A percentile compares a stretch with the other conserved stretches of the same genome.
Conservation (phyloP, 371 early-diverging fungal species). For the Mortierella sp. region DNA sequence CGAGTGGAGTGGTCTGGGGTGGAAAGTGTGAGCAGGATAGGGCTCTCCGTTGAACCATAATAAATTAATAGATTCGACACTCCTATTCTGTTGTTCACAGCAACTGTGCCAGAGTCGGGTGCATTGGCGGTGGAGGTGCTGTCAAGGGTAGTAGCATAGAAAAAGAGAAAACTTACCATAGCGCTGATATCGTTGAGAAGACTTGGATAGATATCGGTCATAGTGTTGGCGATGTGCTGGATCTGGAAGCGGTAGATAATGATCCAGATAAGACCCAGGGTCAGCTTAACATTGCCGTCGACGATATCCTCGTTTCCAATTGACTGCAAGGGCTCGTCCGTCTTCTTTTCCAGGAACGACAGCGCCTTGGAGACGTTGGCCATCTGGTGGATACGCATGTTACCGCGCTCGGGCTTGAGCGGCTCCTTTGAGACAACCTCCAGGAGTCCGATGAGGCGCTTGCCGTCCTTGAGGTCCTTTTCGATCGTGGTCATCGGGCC, state of each 20-base stretch:
- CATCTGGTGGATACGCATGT: slow-evolving; percentile 85
- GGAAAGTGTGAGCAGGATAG: slow-evolving; percentile 1
- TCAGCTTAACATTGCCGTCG: slow-evolving; percentile 89
- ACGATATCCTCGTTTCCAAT: slow-evolving; percentile 90
- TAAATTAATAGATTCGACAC: slow-evolving; percentile 17
- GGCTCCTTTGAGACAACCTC: slow-evolving; percentile 68
- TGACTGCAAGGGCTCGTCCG: slow-evolving; percentile 66
- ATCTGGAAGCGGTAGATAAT: slow-evolving; percentile 83
- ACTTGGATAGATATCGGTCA: slow-evolving; percentile 43
- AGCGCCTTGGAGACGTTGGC: slow-evolving; percentile 86
- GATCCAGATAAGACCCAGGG: slow-evolving; percentile 86
- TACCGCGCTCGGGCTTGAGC: slow-evolving; percentile 71
- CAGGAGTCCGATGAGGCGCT: slow-evolving; percentile 70
- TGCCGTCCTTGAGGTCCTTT: slow-evolving; percentile 75
- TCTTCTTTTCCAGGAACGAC: slow-evolving; percentile 71
- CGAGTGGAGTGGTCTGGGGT: not conserved
- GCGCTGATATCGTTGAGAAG: slow-evolving; percentile 41
- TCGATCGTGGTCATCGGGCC: slow-evolving; percentile 62
- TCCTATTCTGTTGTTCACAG: not conserved
- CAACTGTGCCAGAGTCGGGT: not conserved
- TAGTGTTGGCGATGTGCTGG: slow-evolving; percentile 62
- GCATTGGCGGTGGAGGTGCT: slow-evolving; percentile 11
- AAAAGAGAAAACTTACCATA: slow-evolving; percentile 23
- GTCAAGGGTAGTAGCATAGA: not conserved
- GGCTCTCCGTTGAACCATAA: slow-evolving; percentile 24